Evolutionary conservation across 2,329 filamentous ascomycete genomes (phyloP), one percentile per base, ranked within the genome.

Genomic region (Penicillium sp.): DNA sequence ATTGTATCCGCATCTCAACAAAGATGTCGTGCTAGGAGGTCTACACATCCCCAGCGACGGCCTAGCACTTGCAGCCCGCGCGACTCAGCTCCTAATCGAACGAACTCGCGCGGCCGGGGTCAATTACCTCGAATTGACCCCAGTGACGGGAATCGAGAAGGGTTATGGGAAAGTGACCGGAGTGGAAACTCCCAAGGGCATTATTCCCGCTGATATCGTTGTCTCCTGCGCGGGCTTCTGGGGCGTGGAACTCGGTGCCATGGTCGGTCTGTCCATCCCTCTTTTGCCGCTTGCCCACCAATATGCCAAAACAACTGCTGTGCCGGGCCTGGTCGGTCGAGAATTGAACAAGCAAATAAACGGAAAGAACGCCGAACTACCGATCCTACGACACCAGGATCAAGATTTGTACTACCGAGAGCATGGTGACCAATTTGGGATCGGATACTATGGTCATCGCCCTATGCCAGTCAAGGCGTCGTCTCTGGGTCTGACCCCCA

Each of bases 211-310:
- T 0, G 81, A 84, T 46, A 77, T 83, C 25, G 71, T 84, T 43
- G 65, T 84, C 34, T 83, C 80, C 1, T 84, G 81, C 51, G 81
- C 80, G 5, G 81, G 81, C 0, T 82, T 84, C 62, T 84, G 81
- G 81, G 81, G 81, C 9, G 81, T 83, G 6, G 81, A 84, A 59
- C 69, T 84, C 5, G 81, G 81, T 24, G 77, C 75, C 5, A 81
- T 84, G 80, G 73, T 78, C 37, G 80, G 74, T 4, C 56, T 83
- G 9, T 66, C 75, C 1, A 73, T 84, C 24, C 81, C 81, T 5
- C 64, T 84, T 4, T 71, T 82, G 0, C 81, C 81, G 3, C 72
- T 84, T 49, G 81, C 75, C 0, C 81, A 84, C 46, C 81, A 84
- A 53, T 84, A 84, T 53, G 81, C 71, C 43, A 84, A 83, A 65